phyloP scores from a whole-genome alignment of 2,329 filamentous ascomycete species.

The Aureobasidium sp. region DNA sequence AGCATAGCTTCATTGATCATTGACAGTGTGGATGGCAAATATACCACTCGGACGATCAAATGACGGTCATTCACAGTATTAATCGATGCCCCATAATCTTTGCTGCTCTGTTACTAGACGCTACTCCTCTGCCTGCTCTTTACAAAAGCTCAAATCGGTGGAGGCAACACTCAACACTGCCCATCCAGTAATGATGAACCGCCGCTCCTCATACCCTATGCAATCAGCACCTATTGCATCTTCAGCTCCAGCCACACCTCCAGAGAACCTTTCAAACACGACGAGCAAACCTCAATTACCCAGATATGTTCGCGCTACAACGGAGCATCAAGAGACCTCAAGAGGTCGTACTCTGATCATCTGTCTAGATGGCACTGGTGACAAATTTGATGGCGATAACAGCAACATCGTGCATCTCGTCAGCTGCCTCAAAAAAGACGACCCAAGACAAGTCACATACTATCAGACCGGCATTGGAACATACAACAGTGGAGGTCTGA shows the following conservation, averaged over 20 bases:
- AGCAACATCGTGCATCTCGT: constrained; percentile 52
- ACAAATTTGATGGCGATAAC: constrained; percentile 50
- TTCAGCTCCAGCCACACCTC: constrained; percentile 4
- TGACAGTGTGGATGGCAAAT: background rate
- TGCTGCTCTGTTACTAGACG: no score
- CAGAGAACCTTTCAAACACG: no score
- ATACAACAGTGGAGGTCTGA: constrained; percentile 44
- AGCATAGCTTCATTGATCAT: constrained; percentile 1
- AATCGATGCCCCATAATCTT: background rate
- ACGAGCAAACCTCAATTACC: constrained; percentile 25
- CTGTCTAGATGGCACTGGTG: constrained; percentile 51
- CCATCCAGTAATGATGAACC: background rate
- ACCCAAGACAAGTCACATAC: constrained; percentile 43
- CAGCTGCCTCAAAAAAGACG: constrained; percentile 48
- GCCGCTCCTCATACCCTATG: constrained; percentile 23
- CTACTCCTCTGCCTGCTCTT: background rate
- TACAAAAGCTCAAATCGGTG: no score
- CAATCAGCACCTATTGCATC: constrained; percentile 22
- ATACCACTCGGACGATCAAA: background rate
- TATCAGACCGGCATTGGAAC: constrained; percentile 55
- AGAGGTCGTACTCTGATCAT: constrained; percentile 42
- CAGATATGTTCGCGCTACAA: constrained; percentile 33
- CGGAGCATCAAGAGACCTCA: constrained; percentile 25
- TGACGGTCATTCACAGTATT: background rate
- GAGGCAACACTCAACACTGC: background rate